Evolutionary conservation across 176 grass and related monocot genomes (phyloP).

Genomic region (Raddia guianensis): DNA sequence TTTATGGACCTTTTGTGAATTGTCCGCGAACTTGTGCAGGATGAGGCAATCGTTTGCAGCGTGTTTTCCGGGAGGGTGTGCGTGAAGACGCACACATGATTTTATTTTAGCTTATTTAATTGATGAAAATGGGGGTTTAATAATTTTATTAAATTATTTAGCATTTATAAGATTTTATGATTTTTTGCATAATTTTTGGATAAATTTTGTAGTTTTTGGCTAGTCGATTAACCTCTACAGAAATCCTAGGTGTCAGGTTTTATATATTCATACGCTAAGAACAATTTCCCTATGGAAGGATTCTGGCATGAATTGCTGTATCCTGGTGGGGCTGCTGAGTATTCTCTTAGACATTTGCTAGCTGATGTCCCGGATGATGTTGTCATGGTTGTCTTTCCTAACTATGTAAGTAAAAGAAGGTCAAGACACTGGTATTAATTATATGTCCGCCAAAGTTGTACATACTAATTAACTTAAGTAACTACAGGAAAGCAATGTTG

Average conservation of each 20-base stretch:
- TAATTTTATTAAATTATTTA: too few species aligned
- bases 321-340: conserved; percentile 72
- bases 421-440: not conserved
- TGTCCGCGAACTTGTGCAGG: too few species aligned
- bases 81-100: too few species aligned
- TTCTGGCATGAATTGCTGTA: conserved; percentile 82
- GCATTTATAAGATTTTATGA: too few species aligned
- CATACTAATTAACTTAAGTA: conserved; percentile 22
- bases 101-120: too few species aligned
- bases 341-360: conserved; percentile 74
- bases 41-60: too few species aligned
- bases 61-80: too few species aligned
- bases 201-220: not conserved
- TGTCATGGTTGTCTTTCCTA: conserved; percentile 97
- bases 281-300: conserved; percentile 55
- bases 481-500: conserved; percentile 85
- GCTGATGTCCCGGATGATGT: conserved; percentile 64
- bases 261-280: not conserved
- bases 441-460: not conserved
- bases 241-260: not conserved
- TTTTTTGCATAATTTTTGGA: too few species aligned
- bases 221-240: conserved; percentile 3
- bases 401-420: conserved; percentile 77
- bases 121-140: too few species aligned
- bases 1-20: too few species aligned